Conservation (phyloP, 441 rosid species). For the Francoa sonchifolia region DNA sequence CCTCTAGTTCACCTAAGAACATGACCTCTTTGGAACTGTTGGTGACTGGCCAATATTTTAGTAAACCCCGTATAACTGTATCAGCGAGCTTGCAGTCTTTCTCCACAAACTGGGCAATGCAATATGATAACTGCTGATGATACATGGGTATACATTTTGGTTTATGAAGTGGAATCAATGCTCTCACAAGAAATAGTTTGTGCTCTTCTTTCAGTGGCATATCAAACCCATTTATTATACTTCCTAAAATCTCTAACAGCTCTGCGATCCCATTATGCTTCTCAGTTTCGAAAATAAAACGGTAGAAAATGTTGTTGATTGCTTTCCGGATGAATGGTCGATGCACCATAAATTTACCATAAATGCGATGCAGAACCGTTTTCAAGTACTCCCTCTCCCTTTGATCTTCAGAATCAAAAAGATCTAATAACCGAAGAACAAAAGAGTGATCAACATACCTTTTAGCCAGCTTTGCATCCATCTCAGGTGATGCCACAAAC, state of each 20-base stretch:
- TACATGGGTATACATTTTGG: conserved; percentile 58
- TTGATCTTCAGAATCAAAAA: conserved; percentile 60
- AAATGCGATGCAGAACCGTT: conserved; percentile 73
- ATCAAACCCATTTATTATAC: conserved; percentile 69
- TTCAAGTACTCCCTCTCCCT: conserved; percentile 58
- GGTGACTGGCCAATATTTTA: conserved; percentile 61
- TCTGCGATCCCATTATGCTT: conserved; percentile 84
- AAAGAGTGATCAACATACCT: conserved; percentile 57
- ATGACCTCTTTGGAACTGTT: conserved; percentile 66
- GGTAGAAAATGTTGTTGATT: conserved; percentile 67
- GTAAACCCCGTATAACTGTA: conserved; percentile 51
- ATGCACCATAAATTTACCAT: conserved; percentile 89
- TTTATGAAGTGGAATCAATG: conserved; percentile 55
- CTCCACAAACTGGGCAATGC: conserved; percentile 64
- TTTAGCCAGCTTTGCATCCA: conserved; percentile 62
- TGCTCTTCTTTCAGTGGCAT: conserved; percentile 67
- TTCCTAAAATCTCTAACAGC: conserved; percentile 65
- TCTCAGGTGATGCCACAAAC: conserved; percentile 61
- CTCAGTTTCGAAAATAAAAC: conserved; percentile 77
- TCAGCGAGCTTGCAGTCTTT: conserved; percentile 69
- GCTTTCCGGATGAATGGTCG: conserved; percentile 83
- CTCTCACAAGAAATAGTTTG: conserved; percentile 63
- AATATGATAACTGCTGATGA: conserved; percentile 61
- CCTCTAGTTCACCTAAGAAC: conserved; percentile 81
- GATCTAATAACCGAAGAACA: conserved; percentile 60